Percentiles rank a stretch among this genome's conserved stretches.
These are phyloP conservation scores for Aethionema arabicum DNA, from an alignment of 345 rosid species.

Conservation along the genomic window DNA sequence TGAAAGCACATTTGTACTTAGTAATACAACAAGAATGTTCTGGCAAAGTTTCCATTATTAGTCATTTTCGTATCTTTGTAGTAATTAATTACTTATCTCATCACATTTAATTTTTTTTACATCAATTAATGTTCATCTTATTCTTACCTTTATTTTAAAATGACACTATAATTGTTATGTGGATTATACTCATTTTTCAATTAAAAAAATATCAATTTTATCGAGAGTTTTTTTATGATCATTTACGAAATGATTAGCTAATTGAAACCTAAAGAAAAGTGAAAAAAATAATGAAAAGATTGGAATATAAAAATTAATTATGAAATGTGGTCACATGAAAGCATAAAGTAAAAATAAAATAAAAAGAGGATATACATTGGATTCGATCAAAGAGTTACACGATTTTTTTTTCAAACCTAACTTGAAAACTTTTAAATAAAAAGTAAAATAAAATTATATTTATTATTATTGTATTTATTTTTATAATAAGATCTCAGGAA, in stretches of 20 bases:
- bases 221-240: neutral
- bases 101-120: neutral
- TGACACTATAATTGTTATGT: neutral
- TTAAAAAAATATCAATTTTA: neutral
- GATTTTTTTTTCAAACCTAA: constrained; percentile 5
- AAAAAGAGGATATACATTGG: constrained; percentile 32
- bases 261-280: constrained; percentile 17
- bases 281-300: neutral
- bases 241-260: constrained; percentile 25
- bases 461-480: too few relatives aligned
- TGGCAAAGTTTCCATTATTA: neutral
- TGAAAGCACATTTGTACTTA: neutral
- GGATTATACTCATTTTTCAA: neutral
- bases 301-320: constrained; percentile 13
- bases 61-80: constrained; percentile 3
- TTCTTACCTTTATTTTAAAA: neutral
- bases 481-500: constrained; percentile 21
- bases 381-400: constrained; percentile 19
- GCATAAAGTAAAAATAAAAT: constrained; percentile 15
- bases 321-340: constrained; percentile 27
- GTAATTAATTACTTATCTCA: neutral
- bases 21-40: neutral
- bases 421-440: constrained; percentile 1
- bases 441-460: constrained; percentile 8
- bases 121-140: neutral